Evolutionary conservation across 2,329 filamentous ascomycete species (phyloP).

Genomic region (Cytospora schulzeri): DNA sequence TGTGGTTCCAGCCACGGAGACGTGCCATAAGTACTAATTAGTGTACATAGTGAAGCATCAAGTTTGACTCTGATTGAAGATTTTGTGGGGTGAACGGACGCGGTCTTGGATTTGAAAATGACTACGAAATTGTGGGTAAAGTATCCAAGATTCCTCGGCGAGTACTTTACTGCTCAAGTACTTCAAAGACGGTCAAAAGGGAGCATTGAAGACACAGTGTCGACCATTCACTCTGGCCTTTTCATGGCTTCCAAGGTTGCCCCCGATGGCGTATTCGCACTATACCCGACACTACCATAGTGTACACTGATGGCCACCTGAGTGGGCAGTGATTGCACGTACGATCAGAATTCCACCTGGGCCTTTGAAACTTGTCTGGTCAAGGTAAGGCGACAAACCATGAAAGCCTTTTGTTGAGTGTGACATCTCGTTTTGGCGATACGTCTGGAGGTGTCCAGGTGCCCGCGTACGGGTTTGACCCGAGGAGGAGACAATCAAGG

Average conservation of each 20-base stretch:
- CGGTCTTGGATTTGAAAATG: background rate
- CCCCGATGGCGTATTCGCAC: background rate
- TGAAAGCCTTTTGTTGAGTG: background rate
- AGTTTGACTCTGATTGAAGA: constrained; percentile 6
- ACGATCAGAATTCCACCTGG: background rate
- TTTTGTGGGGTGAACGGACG: constrained; percentile 2
- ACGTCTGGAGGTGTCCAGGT: too few relatives aligned
- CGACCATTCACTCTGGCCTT: background rate
- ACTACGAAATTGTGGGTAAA: background rate
- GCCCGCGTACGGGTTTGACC: too few relatives aligned
- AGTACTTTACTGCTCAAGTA: background rate
- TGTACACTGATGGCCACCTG: background rate
- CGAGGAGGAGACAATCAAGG: background rate
- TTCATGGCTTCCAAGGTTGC: background rate
- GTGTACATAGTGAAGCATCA: background rate
- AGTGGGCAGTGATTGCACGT: background rate
- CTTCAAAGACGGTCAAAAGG: background rate
- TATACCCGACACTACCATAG: background rate
- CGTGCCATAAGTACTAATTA: background rate
- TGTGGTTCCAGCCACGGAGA: constrained; percentile 3
- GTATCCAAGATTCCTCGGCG: background rate
- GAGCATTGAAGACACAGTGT: background rate
- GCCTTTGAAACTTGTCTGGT: background rate
- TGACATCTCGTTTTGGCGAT: background rate
- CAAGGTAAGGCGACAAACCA: background rate